Evolutionary conservation across 129 eudicot genomes (phyloP).

Genomic region (Escallonia herrerae): DNA sequence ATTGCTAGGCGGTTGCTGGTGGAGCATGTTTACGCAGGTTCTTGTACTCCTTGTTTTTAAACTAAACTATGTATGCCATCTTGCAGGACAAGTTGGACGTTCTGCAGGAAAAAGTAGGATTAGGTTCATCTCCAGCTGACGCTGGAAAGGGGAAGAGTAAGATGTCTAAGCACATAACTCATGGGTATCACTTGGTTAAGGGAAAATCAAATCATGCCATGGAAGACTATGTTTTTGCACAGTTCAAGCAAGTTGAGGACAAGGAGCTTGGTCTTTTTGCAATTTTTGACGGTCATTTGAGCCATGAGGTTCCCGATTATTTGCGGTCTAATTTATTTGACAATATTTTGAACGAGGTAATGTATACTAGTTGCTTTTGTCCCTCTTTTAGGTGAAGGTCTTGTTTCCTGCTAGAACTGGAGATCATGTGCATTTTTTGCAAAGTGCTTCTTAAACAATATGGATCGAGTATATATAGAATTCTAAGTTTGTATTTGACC

Average conservation of each 20-base stretch:
- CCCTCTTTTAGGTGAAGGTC: too few species aligned
- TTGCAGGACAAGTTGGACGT: neutral
- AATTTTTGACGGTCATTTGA: slow-evolving; percentile 76
- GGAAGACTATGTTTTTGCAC: slow-evolving; percentile 82
- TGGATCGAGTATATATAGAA: too few species aligned
- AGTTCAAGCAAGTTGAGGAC: slow-evolving; percentile 66
- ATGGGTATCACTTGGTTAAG: slow-evolving; percentile 72
- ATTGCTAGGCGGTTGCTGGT: neutral
- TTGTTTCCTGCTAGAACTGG: too few species aligned
- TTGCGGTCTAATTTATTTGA: slow-evolving; percentile 64
- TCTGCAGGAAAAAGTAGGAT: slow-evolving; percentile 58
- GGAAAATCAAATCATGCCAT: slow-evolving; percentile 69
- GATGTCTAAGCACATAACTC: slow-evolving; percentile 45
- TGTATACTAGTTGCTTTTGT: neutral
- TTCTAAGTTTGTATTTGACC: too few species aligned
- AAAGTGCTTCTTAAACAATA: neutral
- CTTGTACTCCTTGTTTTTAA: neutral
- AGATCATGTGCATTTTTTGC: neutral
- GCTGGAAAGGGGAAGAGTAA: slow-evolving; percentile 68
- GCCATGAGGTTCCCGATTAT: slow-evolving; percentile 72
- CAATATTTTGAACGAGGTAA: slow-evolving; percentile 71
- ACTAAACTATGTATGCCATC: too few species aligned
- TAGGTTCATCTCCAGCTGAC: slow-evolving; percentile 33
- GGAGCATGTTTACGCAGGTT: neutral
- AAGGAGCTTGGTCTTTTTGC: slow-evolving; percentile 89